Evolutionary conservation across 2,329 filamentous ascomycete species (phyloP).

Genomic region (Cryoendolithus antarcticus): DNA sequence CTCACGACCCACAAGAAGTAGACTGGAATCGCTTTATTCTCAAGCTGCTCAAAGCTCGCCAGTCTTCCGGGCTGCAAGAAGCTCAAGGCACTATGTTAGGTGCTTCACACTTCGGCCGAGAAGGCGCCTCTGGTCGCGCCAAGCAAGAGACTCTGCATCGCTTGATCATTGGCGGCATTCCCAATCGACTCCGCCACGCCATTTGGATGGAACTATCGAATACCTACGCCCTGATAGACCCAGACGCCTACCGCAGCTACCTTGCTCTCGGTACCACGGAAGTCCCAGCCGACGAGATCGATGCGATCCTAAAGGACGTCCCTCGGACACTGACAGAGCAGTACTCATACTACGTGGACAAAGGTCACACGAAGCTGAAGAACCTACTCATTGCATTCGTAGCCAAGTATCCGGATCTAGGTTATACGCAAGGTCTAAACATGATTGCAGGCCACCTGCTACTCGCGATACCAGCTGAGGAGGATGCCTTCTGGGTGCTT

Average conservation of each 20-base stretch:
- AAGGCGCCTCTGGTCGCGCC: constrained; percentile 78
- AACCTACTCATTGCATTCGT: constrained; percentile 85
- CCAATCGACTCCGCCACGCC: constrained; percentile 74
- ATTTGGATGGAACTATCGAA: constrained; percentile 93
- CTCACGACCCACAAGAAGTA: constrained; percentile 18
- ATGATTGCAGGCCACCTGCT: constrained; percentile 82
- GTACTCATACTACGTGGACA: constrained; percentile 87
- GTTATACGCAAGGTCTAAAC: constrained; percentile 98
- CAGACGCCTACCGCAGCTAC: constrained; percentile 65
- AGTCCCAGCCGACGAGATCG: constrained; percentile 65
- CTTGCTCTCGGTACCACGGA: constrained; percentile 40
- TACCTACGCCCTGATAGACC: constrained; percentile 64
- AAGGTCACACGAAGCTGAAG: constrained; percentile 71
- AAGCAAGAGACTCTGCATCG: constrained; percentile 57
- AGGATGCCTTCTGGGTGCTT: constrained; percentile 92
- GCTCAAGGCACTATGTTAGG: constrained; percentile 77
- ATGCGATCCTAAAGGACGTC: constrained; percentile 62
- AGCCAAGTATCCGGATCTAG: constrained; percentile 74
- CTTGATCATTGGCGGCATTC: constrained; percentile 79
- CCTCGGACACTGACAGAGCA: constrained; percentile 93
- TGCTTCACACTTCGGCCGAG: constrained; percentile 76
- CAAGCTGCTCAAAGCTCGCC: constrained; percentile 15
- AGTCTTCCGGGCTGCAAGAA: constrained; percentile 14
- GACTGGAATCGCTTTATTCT: constrained; percentile 23
- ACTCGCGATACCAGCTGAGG: constrained; percentile 82